Base-by-base conservation (phyloP, 164 flowering plant species). In the Tetracentron sinense region DNA sequence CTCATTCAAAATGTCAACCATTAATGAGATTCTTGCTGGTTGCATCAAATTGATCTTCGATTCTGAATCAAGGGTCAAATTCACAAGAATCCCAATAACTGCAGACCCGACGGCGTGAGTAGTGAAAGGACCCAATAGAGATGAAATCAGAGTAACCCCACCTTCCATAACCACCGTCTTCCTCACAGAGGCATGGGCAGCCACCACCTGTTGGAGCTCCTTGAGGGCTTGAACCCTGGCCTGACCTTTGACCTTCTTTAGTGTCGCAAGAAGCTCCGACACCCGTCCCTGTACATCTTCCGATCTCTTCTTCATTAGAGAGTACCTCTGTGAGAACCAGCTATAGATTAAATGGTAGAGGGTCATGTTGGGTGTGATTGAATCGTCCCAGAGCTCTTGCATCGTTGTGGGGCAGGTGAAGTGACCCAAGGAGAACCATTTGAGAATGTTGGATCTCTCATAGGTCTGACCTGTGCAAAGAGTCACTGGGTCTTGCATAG, bases 91-190 rank as follows among this genome's bases (percentile, higher is more conserved):
- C 17, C 82, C 89, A 68, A 92, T 69, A 7, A 72, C 82, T 66
- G 89, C 98, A 0, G 86, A 89, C 30, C 98, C 98, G 38, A 92
- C 98, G 0, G 86, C 89, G 56, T 92, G 89, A 2, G 92, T 82
- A 21, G 97, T 92, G 62, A 92, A 89, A 16, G 90, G 94, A 49
- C 96, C 98, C 19, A 92, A 65, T 31, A 89, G 69, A 47, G 91
- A 83, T 10, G 82, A 74, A 25, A 92, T 52, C 60, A 87, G 42
- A 38, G 73, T 42, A 55, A 85, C 67, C n/a, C 98, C 96, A 48
- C 88, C 92, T 42, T 79, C 75, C 46, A 83, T 89, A 8, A 80
- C 81, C 60, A 85, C 80, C 0, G 87, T 69, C 71, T 78, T 89
- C 80, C 80, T 80, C 2, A 85, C 90, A 4, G 91, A 76, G 11